phyloP scores from a whole-genome alignment of 805 yeast species.

The Millerago galiae region DNA sequence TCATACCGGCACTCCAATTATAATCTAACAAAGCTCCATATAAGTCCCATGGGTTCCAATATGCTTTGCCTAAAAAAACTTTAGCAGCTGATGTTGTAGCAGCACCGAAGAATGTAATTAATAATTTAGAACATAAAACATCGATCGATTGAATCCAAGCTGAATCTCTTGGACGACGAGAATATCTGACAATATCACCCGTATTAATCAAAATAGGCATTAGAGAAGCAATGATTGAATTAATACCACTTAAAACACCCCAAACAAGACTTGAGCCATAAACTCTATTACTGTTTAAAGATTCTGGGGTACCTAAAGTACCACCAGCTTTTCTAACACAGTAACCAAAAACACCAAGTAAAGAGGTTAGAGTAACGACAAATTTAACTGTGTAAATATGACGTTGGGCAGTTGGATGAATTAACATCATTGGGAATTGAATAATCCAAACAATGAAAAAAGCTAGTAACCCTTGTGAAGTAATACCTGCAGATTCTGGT shows the following conservation, averaged over 20 bases:
- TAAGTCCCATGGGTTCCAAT: conserved; percentile 4
- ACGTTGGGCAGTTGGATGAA: conserved; percentile 2
- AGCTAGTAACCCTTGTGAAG: neutral
- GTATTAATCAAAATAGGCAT: conserved; percentile 3
- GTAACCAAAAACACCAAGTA: conserved; percentile 9
- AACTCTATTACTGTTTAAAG: conserved; percentile 2
- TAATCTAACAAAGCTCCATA: conserved; percentile 2
- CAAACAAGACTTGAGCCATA: conserved; percentile 2
- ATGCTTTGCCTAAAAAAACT: conserved; percentile 1
- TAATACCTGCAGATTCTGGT: conserved; percentile 1
- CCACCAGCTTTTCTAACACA: conserved; percentile 8
- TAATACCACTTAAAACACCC: conserved; percentile 3
- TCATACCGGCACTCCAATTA: conserved; percentile 1
- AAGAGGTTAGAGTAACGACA: conserved; percentile 16
- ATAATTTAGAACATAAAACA: conserved; percentile 1
- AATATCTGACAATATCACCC: conserved; percentile 4
- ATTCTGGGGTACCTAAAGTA: conserved; percentile 5
- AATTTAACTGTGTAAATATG: conserved; percentile 2
- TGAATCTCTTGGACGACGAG: conserved; percentile 4
- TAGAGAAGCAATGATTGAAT: conserved; percentile 3
- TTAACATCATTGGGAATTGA: conserved; percentile 2
- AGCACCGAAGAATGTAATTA: conserved; percentile 4
- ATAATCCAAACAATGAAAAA: conserved; percentile 2
- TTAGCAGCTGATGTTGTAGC: conserved; percentile 3
- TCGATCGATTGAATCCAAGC: conserved; percentile 2